These are phyloP conservation scores for Phaeomoniella chlamydospora DNA, from an alignment of 2,329 filamentous ascomycete species.

Conservation along the genomic window DNA sequence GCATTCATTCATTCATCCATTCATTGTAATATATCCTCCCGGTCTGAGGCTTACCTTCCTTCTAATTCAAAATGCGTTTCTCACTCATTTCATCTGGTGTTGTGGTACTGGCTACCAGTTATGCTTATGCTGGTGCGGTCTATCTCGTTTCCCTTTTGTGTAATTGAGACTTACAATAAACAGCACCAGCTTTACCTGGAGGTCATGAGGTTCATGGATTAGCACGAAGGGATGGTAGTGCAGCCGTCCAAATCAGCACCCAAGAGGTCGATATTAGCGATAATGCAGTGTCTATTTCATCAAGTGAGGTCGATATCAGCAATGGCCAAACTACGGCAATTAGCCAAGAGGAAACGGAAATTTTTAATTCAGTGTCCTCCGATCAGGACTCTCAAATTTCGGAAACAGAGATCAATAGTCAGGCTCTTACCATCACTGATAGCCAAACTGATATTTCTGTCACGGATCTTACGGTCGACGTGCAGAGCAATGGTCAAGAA, in stretches of 20 bases:
- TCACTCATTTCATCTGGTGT: constrained; percentile 1
- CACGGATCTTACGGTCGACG: background rate
- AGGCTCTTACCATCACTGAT: constrained; percentile 1
- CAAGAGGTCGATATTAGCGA: too few relatives aligned
- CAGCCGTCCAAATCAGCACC: too few relatives aligned
- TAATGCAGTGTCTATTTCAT: too few relatives aligned
- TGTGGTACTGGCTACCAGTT: background rate
- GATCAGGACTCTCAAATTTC: background rate
- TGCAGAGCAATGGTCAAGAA: background rate
- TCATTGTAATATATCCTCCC: background rate
- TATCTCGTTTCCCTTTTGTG: background rate
- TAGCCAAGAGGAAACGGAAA: too few relatives aligned
- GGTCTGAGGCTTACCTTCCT: background rate
- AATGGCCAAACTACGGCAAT: background rate
- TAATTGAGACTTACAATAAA: background rate
- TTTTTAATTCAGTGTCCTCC: too few relatives aligned
- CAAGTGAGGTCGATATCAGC: too few relatives aligned
- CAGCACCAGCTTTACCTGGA: background rate
- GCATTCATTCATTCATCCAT: too few relatives aligned
- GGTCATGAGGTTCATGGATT: too few relatives aligned
- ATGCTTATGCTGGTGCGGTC: background rate
- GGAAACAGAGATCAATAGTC: too few relatives aligned
- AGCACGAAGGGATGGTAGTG: too few relatives aligned
- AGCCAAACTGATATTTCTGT: background rate
- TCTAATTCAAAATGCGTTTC: background rate